Evolutionary conservation across 805 yeast species (phyloP).

Genomic region (Yueomyces sinensis): DNA sequence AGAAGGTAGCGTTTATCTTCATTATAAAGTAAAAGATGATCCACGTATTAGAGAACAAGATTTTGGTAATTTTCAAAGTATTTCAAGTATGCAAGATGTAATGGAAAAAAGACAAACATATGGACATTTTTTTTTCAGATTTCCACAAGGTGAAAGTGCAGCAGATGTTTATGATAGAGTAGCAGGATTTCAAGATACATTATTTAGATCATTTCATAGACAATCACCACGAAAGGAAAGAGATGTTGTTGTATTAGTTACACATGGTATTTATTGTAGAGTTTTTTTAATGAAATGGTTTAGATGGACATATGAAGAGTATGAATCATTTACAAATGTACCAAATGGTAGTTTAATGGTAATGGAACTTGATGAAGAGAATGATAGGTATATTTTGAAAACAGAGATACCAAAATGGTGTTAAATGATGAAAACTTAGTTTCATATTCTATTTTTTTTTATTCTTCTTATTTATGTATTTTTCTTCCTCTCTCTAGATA

Average conservation of each 20-base stretch:
- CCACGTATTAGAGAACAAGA: constrained; percentile 92
- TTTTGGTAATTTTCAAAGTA: constrained; percentile 83
- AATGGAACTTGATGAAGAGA: constrained; percentile 47
- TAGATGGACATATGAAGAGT: constrained; percentile 82
- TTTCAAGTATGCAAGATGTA: constrained; percentile 61
- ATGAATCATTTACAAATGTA: constrained; percentile 70
- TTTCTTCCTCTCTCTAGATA: no score
- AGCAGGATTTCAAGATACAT: constrained; percentile 78
- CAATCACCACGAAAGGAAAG: constrained; percentile 49
- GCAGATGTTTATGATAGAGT: constrained; percentile 91
- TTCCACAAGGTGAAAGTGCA: constrained; percentile 90
- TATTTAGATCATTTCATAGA: constrained; percentile 64
- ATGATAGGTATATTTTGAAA: constrained; percentile 40
- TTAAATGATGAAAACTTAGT: no score
- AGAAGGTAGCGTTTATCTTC: constrained; percentile 23
- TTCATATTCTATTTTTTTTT: no score
- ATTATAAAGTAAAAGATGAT: constrained; percentile 61
- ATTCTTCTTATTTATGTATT: no score
- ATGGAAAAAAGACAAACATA: constrained; percentile 79
- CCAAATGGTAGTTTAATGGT: constrained; percentile 75
- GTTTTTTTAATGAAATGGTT: constrained; percentile 93
- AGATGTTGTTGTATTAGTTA: constrained; percentile 69
- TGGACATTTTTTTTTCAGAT: constrained; percentile 80
- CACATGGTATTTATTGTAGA: constrained; percentile 91
- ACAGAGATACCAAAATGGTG: constrained; percentile 38